Evolutionary conservation across 139 green algal genomes (phyloP).

Genomic region (Closterium sp.): DNA sequence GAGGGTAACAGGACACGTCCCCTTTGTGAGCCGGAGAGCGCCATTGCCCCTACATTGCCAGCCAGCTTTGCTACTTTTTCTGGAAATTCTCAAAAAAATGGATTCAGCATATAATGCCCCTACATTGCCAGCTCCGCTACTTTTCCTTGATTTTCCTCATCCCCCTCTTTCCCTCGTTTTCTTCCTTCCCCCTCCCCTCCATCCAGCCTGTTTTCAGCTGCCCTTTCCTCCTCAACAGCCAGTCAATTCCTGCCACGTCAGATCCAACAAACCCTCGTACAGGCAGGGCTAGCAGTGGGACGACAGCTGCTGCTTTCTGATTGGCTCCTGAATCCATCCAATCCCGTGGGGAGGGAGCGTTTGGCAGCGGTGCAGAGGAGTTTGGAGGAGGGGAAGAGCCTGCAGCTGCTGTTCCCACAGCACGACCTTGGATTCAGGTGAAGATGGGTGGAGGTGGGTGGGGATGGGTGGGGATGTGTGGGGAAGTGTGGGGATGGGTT

Average conservation of each 20-base stretch:
- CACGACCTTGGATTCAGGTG: constrained; percentile 15
- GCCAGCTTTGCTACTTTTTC: too few species aligned
- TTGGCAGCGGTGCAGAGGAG: constrained; percentile 57
- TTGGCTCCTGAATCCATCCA: constrained; percentile 25
- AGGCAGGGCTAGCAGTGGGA: constrained; percentile 17
- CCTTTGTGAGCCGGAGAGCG: too few species aligned
- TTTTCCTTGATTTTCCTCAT: too few species aligned
- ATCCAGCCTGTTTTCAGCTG: constrained; percentile 9
- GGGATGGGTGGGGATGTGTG: too few species aligned
- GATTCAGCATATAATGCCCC: too few species aligned
- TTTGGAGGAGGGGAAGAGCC: constrained; percentile 65
- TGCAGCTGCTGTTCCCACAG: constrained; percentile 85
- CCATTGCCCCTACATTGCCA: too few species aligned
- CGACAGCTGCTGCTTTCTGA: constrained; percentile 10
- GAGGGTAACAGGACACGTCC: too few species aligned
- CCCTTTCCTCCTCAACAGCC: constrained; percentile 11
- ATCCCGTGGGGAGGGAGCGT: constrained; percentile 28
- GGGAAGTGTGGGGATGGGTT: too few species aligned
- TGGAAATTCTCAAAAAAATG: too few species aligned
- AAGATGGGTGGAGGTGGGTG: too few species aligned
- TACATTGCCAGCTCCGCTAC: too few species aligned
- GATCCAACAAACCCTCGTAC: background rate
- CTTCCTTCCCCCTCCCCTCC: background rate
- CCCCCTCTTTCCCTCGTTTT: background rate
- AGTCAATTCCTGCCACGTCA: constrained; percentile 13